A percentile compares a stretch with the other conserved stretches of the same genome.
phyloP scores from a whole-genome alignment of 2,329 filamentous ascomycete genomes.

The Metarhizium brunneum region DNA sequence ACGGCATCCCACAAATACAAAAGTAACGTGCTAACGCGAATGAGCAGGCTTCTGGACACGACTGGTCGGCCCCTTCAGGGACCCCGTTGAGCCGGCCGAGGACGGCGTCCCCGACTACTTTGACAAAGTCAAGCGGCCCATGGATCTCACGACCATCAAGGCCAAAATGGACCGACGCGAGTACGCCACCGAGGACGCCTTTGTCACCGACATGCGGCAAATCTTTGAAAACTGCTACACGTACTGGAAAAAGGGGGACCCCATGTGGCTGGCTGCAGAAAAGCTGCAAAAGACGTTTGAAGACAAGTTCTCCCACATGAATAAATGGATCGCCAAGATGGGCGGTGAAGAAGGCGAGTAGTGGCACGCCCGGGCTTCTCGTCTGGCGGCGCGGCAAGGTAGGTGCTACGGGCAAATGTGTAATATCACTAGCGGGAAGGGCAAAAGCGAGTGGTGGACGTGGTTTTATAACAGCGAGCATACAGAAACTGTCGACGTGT shows the following conservation, averaged over 20 bases:
- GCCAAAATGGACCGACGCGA: constrained; percentile 45
- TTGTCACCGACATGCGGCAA: constrained; percentile 47
- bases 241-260: constrained; percentile 49
- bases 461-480: not conserved
- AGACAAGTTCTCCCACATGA: constrained; percentile 50
- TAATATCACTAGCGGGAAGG: too few relatives aligned
- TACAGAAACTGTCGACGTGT: not conserved
- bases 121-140: constrained; percentile 49
- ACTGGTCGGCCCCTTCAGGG: constrained; percentile 52
- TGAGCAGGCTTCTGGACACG: constrained; percentile 53
- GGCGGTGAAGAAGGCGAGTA: constrained; percentile 25
- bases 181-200: constrained; percentile 44
- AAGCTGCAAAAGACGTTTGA: constrained; percentile 49
- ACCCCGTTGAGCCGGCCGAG: constrained; percentile 46
- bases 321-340: constrained; percentile 50
- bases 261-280: constrained; percentile 46
- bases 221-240: constrained; percentile 56
- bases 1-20: not conserved
- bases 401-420: too few relatives aligned
- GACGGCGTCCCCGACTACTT: constrained; percentile 55
- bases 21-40: not conserved
- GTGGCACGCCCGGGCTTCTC: not conserved
- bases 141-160: constrained; percentile 54
- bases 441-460: too few relatives aligned
- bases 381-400: too few relatives aligned